Base-by-base conservation (phyloP, 345 rosid species). In the Citrus reticulata region DNA sequence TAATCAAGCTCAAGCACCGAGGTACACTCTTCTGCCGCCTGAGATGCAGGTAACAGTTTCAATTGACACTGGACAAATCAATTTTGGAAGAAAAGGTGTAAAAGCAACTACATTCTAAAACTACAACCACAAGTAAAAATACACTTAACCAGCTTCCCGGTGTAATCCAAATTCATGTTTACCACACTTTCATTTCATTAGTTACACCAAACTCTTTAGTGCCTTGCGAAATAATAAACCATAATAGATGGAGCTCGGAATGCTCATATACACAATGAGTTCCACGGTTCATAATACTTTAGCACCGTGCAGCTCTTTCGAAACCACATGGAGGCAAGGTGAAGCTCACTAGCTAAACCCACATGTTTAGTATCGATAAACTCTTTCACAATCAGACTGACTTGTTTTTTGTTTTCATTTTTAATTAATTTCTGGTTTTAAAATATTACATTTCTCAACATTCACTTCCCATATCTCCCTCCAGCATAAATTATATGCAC, bases 21-120 rank as follows among this genome's bases (percentile, higher is more conserved):
- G 2, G 96, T 91, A 76, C 99, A 95, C 71, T 95, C 99, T 70
- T 88, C 95, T 51, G 96, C 98, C 2, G 99, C 97, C 99, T 95
- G 77, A 59, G 59, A 78, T 42, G 20, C 49, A 81, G 80, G 13
- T 16, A 40, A 68, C 9, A 77, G 51, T 60, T 37, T 78, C 42
- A 88, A 17, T 30, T 5, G 60, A 62, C 40, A 2, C 13, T 16
- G 39, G 19, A 17, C 7, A 64, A 64, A n/a, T 22, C 62, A 22
- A n/a, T 22, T 59, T 59, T 9, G 20, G 10, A 54, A 17, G 22
- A 16, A 17, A 54, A 19, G 6, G 58, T 54, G 1, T 54, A 54
- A 13, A 13, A 46, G 51, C 51, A 13, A 49, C 67, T 65, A 35
- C 11, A 10, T 20, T 72, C n/a, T 30, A 20, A 0, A 30, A 30